These are phyloP conservation scores for Oenanthe sinensis DNA, from an alignment of 129 eudicot species.

Conservation along the genomic window DNA sequence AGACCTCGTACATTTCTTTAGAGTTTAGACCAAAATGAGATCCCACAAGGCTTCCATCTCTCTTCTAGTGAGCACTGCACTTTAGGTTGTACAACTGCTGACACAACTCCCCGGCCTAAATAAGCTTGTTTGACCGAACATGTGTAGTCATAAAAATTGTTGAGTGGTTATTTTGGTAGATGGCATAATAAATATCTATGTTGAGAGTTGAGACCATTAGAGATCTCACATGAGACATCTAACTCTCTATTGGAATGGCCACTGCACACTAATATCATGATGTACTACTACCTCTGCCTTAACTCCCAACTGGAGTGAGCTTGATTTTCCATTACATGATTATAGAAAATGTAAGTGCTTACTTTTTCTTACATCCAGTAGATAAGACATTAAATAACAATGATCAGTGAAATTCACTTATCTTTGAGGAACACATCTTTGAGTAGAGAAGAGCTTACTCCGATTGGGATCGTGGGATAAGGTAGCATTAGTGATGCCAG, in stretches of 20 bases:
- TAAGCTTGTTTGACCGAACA: background rate
- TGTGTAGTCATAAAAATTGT: background rate
- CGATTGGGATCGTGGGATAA: background rate
- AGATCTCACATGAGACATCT: background rate
- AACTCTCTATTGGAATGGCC: background rate
- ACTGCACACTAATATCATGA: background rate
- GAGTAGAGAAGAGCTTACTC: background rate
- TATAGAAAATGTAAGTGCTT: background rate
- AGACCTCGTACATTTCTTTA: background rate
- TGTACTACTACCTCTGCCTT: background rate
- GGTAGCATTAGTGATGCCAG: background rate
- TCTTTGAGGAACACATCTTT: background rate
- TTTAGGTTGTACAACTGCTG: too few species aligned
- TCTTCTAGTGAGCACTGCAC: background rate
- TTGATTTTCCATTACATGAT: background rate
- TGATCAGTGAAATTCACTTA: background rate
- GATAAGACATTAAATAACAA: background rate
- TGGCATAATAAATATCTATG: background rate
- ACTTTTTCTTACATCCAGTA: background rate
- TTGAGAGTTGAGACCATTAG: background rate
- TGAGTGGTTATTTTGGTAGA: background rate
- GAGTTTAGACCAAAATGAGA: background rate
- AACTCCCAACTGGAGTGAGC: background rate
- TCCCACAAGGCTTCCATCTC: background rate
- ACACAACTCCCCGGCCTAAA: background rate